Evolutionary conservation across 2,329 filamentous ascomycete genomes (phyloP), one percentile per base, ranked within the genome.

Genomic region (Lecanicillium sp.): DNA sequence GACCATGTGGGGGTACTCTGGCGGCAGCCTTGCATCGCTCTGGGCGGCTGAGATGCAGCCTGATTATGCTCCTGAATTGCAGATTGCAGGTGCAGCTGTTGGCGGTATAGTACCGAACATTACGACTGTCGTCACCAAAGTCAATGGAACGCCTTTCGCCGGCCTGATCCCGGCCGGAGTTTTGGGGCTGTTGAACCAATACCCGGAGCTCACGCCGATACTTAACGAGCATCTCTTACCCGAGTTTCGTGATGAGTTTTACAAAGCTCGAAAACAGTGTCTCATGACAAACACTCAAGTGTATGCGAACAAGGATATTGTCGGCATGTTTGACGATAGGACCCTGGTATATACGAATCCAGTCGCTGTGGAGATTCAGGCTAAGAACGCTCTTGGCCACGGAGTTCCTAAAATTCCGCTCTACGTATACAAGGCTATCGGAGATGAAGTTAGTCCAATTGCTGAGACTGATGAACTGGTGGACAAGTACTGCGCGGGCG

Each of bases 381-480:
- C 55, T 12, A 55, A 52, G 38, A 47, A 57, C 25, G 46, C 47
- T 25, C 52, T 56, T 3, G 51, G 52, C 14, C 59, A 67, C 31
- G 60, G 61, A 2, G 51, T 60, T 0, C 71, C 71, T 2, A 46
- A 57, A 20, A 67, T 71, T 44, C 71, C 71, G 0, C 36, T 74
- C 5, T 68, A 66, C 44, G 51, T 69, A 3, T 73, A 74, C 51
- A 72, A 75, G 46, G 64, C 67, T 0, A 56, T 64, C 15, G 45
- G 48, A 4, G 70, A 76, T 36, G 62, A 71, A 40, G 49, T 71
- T 40, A 65, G 60, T n/a, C 53, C 57, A 4, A 53, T 70, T 3
- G 52, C 46, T 4, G 62, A 66, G 20, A 70, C 64, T 3, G 68
- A 74, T 38, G 53, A 43, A 0, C 46, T 71, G 14, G 58, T 71